A percentile compares a stretch with the other conserved stretches of the same genome.
These are phyloP conservation scores for Austroboletus novae-zelandiae DNA, from an alignment of 1,284 basidiomycete species.

Conservation along the genomic window DNA sequence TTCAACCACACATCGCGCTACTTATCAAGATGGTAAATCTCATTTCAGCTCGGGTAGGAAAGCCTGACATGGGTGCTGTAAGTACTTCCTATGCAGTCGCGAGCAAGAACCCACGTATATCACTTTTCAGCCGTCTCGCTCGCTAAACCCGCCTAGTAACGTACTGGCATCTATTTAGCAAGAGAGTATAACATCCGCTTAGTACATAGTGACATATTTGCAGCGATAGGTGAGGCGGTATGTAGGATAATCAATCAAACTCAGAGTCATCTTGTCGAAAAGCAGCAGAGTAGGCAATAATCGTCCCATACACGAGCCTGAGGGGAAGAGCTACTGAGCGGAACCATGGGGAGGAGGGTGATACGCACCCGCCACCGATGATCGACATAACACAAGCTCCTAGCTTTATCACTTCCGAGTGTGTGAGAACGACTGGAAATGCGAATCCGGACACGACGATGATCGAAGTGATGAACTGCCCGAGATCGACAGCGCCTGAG, in stretches of 20 bases:
- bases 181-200: slow-evolving; percentile 8
- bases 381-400: slow-evolving; percentile 94
- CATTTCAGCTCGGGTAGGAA: slow-evolving; percentile 28
- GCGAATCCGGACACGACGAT: slow-evolving; percentile 94
- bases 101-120: no score
- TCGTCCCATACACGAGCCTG: slow-evolving; percentile 93
- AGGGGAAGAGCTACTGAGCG: slow-evolving; percentile 1
- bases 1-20: slow-evolving; percentile 40
- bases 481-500: slow-evolving; percentile 71
- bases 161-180: background rate
- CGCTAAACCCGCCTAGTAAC: no score
- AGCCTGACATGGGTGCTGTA: slow-evolving; percentile 19
- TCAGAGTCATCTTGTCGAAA: slow-evolving; percentile 79
- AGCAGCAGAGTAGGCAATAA: slow-evolving; percentile 81
- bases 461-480: slow-evolving; percentile 89
- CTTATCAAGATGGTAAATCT: slow-evolving; percentile 30
- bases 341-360: background rate
- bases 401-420: slow-evolving; percentile 84
- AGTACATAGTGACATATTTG: slow-evolving; percentile 17
- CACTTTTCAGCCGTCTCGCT: background rate
- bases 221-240: background rate
- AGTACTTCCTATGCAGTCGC: slow-evolving; percentile 6
- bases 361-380: slow-evolving; percentile 75
- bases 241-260: slow-evolving; percentile 47
- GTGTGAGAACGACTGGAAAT: slow-evolving; percentile 88